Base-by-base conservation (phyloP, 768 basidiomycete genomes). In the Exidia glandulosa region DNA sequence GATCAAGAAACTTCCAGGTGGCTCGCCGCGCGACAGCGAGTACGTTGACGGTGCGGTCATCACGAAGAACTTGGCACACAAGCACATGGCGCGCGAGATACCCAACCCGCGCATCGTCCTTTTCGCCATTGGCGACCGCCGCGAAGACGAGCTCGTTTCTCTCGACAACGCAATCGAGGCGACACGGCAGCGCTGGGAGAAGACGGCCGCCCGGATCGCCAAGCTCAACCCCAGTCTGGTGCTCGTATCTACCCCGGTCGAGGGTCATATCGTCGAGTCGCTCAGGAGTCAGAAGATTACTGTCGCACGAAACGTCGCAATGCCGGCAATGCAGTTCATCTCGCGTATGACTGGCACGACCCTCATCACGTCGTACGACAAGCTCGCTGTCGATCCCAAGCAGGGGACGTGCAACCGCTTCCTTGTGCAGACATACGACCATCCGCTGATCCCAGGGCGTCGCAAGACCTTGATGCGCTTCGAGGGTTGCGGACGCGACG, bases 381-480 rank as follows among this genome's bases (percentile, higher is more conserved):
- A 91, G 67, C 78, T 97, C 37, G 91, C 92, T 1, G 73, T 91
- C 61, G 50, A 27, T 9, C 27, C 27, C 25, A 27, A 54, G 50
- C 74, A 97, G 27, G 95, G 95, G 2, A 87, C 95, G 66, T 98
- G 94, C 68, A 75, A 82, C 5, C 81, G 82, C 23, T 95, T 92
- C 71, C 80, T 85, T 33, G 80, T 98, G 5, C 93, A 96, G 71
- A 96, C 96, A 0, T 97, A 88, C 69, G 95, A 97, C 63, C 94
- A 99, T 71, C 80, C 83, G 13, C 77, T 94, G 41, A 99, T 98
- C 45, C 93, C 94, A n/a, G 94, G 93, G 23, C 81, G 81, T 19
- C 80, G 96, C 59, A 99, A 99, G 76, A 92, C 95, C 0, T 89
- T 92, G 68, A 94, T 99, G 92, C 87, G 96, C 1, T 98, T 99